These are phyloP conservation scores for Ammopiptanthus mongolicus DNA, from an alignment of 306 rosid species.

Conservation along the genomic window DNA sequence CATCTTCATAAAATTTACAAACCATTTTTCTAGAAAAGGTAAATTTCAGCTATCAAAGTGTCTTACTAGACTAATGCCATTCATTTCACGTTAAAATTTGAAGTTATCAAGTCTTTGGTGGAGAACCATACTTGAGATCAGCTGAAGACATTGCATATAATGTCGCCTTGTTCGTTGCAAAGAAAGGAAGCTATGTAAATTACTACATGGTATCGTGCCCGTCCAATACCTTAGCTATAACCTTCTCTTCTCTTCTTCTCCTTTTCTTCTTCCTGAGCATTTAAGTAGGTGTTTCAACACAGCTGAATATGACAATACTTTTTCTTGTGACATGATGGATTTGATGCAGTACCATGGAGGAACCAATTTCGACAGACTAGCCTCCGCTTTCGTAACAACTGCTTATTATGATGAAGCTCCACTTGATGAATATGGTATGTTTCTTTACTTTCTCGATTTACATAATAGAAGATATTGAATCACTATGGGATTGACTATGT, in stretches of 20 bases:
- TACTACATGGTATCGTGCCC: conserved; percentile 46
- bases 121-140: conserved; percentile 34
- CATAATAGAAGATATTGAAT: neutral
- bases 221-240: neutral
- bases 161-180: conserved; percentile 51
- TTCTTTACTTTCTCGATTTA: neutral
- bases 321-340: neutral
- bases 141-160: conserved; percentile 46
- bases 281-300: neutral
- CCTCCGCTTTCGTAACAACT: conserved; percentile 31
- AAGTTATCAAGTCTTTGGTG: conserved; percentile 47
- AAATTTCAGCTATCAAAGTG: neutral
- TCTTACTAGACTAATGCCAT: conserved; percentile 1
- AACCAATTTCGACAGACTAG: conserved; percentile 45
- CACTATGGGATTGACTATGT: neutral
- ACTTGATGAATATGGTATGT: conserved; percentile 49
- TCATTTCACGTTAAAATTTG: conserved; percentile 3
- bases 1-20: conserved; percentile 11
- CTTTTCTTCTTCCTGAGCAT: neutral
- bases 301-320: neutral
- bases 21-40: neutral
- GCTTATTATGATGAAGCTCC: conserved; percentile 52
- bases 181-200: conserved; percentile 56
- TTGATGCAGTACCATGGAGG: conserved; percentile 54
- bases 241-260: neutral